These are phyloP conservation scores for Phialophora chinensis DNA, from an alignment of 2,329 filamentous ascomycete genomes.

Conservation along the genomic window DNA sequence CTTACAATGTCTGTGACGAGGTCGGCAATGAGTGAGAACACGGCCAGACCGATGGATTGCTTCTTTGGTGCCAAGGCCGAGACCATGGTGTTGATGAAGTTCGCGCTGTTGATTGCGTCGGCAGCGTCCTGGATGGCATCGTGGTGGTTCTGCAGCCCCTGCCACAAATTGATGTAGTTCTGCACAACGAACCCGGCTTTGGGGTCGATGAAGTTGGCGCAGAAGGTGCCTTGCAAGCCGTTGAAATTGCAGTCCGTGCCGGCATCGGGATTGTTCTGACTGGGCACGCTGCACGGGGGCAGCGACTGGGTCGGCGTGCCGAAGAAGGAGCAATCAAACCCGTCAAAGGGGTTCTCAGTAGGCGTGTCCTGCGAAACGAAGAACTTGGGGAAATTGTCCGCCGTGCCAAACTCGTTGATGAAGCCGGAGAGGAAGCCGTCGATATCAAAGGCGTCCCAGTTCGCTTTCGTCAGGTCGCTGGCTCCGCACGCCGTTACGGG, in stretches of 20 bases:
- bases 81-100: conserved; percentile 24
- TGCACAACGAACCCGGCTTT: conserved; percentile 21
- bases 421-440: conserved; percentile 18
- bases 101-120: conserved; percentile 13
- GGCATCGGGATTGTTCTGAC: conserved; percentile 12
- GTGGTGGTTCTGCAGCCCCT: conserved; percentile 25
- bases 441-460: conserved; percentile 23
- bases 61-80: conserved; percentile 16
- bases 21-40: conserved; percentile 16
- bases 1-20: conserved; percentile 15
- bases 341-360: conserved; percentile 14
- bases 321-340: conserved; percentile 22
- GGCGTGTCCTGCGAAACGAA: conserved; percentile 22
- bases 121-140: conserved; percentile 22
- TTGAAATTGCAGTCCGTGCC: conserved; percentile 16
- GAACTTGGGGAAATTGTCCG: conserved; percentile 24
- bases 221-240: conserved; percentile 11
- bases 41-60: conserved; percentile 8
- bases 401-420: conserved; percentile 21
- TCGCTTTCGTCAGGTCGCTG: conserved; percentile 14
- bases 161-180: conserved; percentile 27
- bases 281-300: conserved; percentile 8
- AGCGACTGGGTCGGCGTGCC: conserved; percentile 5
- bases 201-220: conserved; percentile 18
- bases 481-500: conserved; percentile 15